phyloP scores from a whole-genome alignment of 495 filamentous ascomycete species.

The Penicillium angulare region DNA sequence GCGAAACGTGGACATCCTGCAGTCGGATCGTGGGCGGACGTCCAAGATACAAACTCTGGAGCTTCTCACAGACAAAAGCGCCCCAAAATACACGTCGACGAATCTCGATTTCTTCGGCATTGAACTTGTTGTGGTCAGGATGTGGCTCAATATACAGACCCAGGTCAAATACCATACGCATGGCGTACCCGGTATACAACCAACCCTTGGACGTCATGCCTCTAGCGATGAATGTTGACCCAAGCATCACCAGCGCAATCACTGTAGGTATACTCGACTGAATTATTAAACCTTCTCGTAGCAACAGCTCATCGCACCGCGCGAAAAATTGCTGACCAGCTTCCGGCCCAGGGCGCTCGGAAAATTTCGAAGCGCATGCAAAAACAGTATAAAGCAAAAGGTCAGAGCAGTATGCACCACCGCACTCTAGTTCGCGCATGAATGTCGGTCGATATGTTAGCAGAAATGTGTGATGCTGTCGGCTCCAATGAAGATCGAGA shows the following conservation, averaged over 20 bases:
- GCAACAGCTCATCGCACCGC: slow-evolving; percentile 21
- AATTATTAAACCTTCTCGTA: slow-evolving; percentile 11
- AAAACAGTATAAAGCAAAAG: slow-evolving; percentile 41
- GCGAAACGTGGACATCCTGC: slow-evolving; percentile 20
- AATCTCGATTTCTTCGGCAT: slow-evolving; percentile 30
- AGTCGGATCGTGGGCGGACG: slow-evolving; percentile 21
- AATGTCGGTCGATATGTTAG: slow-evolving; percentile 37
- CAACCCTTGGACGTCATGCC: slow-evolving; percentile 27
- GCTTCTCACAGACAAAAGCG: slow-evolving; percentile 36
- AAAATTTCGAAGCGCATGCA: slow-evolving; percentile 31
- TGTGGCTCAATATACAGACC: no score
- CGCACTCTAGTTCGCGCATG: slow-evolving; percentile 35
- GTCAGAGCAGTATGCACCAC: slow-evolving; percentile 30
- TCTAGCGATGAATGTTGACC: slow-evolving; percentile 19
- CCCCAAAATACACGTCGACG: slow-evolving; percentile 41
- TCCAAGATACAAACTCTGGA: slow-evolving; percentile 36
- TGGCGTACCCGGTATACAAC: slow-evolving; percentile 34
- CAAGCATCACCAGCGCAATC: slow-evolving; percentile 21
- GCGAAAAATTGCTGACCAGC: slow-evolving; percentile 22
- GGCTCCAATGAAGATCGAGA: slow-evolving; percentile 25
- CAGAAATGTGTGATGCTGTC: slow-evolving; percentile 31
- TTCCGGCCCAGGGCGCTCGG: slow-evolving; percentile 11
- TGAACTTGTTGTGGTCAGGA: slow-evolving; percentile 9
- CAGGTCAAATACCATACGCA: slow-evolving; percentile 37
- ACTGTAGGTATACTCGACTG: slow-evolving; percentile 28